A percentile compares a stretch with the other conserved stretches of the same genome.
phyloP scores from a whole-genome alignment of 179 eudicot genomes.

The Beta macrorhiza region DNA sequence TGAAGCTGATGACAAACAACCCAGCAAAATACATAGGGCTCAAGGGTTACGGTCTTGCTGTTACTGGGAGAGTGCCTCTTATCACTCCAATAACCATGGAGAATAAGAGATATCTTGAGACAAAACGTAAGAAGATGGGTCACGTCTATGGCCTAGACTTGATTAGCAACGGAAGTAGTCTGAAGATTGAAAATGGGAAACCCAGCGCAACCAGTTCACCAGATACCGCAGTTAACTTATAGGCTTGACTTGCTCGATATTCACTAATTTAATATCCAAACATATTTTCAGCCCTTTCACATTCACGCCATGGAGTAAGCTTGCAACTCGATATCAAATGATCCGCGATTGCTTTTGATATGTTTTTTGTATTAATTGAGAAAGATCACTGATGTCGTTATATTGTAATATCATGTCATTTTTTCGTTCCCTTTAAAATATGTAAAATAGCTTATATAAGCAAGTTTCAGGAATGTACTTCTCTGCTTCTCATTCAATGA shows the following conservation, averaged over 20 bases:
- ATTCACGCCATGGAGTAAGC: background rate
- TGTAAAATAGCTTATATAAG: slow-evolving; percentile 13
- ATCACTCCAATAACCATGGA: slow-evolving; percentile 71
- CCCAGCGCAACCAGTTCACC: slow-evolving; percentile 11
- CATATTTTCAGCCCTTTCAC: background rate
- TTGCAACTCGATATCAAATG: background rate
- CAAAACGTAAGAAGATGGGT: slow-evolving; percentile 81
- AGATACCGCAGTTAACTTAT: background rate
- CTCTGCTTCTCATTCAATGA: slow-evolving; percentile 10
- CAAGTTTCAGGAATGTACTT: slow-evolving; percentile 1
- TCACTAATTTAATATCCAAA: background rate
- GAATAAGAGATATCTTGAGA: slow-evolving; percentile 73
- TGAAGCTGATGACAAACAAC: slow-evolving; percentile 92
- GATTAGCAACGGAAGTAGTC: slow-evolving; percentile 21
- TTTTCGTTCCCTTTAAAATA: slow-evolving; percentile 14
- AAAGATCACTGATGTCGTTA: background rate
- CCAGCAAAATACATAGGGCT: slow-evolving; percentile 78
- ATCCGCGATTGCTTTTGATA: background rate
- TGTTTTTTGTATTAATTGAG: slow-evolving; percentile 5
- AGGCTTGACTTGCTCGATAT: background rate
- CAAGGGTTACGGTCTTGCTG: slow-evolving; percentile 76
- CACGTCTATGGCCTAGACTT: slow-evolving; percentile 52
- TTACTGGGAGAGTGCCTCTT: slow-evolving; percentile 74
- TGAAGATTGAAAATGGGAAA: slow-evolving; percentile 26
- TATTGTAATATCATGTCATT: slow-evolving; percentile 15